Evolutionary conservation across 225 moss, liverwort and hornwort genomes (phyloP), one percentile per base, ranked within the genome.

Genomic region (Ulota crispa): DNA sequence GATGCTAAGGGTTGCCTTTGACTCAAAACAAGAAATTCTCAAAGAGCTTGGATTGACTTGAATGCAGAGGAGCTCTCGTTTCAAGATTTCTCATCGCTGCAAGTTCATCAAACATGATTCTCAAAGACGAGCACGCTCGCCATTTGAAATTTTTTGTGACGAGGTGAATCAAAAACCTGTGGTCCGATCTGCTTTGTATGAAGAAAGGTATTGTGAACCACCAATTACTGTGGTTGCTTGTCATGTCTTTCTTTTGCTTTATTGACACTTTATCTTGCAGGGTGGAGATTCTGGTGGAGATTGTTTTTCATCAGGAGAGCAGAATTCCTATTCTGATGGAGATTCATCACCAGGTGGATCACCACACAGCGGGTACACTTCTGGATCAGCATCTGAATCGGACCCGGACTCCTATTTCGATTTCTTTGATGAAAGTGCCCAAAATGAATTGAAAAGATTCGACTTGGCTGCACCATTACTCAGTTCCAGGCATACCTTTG

Each of bases 291-390:
- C 55, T 43, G 75, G 62, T 61, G 89, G 72, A 89, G 86, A 88
- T 78, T 70, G 57, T 78, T 90, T 88, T 65, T 86, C 88, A 53
- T 82, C 84, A 28, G 88, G 82, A 75, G 86, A 85, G 73, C 45
- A 71, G 34, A 62, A 78, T 77, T 91, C 86, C 26, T 86, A 86
- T 83, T 91, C 85, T 43, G 90, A 91, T 78, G 90, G 60, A 37
- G 90, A 88, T 50, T 80, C 54, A 72, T 88, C 88, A 42, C 82
- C 85, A 55, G 88, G 84, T 64, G 83, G 68, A 71, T 60, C 72
- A 41, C 83, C 79, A 30, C 82, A 37, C 23, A 72, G 73, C 54
- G 87, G 30, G 45, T 79, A 77, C 56, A 84, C 69, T 73, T 88
- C 90, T 70, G 88, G 78, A 82, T 82, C 85, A 52, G 88, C 82